Conservation (phyloP, 2,329 filamentous ascomycete genomes). For the Nemania sp. region DNA sequence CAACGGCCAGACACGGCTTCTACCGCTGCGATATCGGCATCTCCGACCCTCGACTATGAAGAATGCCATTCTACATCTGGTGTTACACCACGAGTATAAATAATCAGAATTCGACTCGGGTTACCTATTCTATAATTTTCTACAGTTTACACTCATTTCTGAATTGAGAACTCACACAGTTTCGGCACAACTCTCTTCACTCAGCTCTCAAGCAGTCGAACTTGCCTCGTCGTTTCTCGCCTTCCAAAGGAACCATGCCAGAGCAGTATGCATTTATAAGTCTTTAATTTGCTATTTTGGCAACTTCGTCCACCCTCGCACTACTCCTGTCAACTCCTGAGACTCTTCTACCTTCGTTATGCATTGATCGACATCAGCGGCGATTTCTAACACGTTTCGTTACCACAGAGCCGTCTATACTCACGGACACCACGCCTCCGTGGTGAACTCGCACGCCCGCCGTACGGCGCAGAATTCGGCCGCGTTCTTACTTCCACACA, state of each 20-base stretch:
- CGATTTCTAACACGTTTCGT: neutral
- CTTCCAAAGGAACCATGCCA: conserved; percentile 10
- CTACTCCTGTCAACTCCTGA: no score
- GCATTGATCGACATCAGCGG: neutral
- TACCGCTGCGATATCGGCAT: neutral
- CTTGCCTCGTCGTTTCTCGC: neutral
- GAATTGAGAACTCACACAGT: neutral
- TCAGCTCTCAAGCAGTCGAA: neutral
- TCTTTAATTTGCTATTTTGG: neutral
- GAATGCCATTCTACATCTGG: neutral
- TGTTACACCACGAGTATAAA: neutral
- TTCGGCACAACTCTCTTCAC: neutral
- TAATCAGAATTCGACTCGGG: neutral
- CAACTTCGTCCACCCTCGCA: neutral
- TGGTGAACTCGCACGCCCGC: conserved; percentile 29
- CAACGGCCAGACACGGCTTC: neutral
- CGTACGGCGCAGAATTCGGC: conserved; percentile 33
- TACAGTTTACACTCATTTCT: no score
- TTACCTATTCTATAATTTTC: neutral
- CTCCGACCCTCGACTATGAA: neutral
- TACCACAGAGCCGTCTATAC: conserved; percentile 10
- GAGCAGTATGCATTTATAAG: conserved; percentile 9
- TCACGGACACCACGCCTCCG: conserved; percentile 32
- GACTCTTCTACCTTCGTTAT: neutral
- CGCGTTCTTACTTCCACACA: conserved; percentile 42